Evolutionary conservation across 73 alveolate genomes (phyloP).

Genomic region (Urostyla sp.): DNA sequence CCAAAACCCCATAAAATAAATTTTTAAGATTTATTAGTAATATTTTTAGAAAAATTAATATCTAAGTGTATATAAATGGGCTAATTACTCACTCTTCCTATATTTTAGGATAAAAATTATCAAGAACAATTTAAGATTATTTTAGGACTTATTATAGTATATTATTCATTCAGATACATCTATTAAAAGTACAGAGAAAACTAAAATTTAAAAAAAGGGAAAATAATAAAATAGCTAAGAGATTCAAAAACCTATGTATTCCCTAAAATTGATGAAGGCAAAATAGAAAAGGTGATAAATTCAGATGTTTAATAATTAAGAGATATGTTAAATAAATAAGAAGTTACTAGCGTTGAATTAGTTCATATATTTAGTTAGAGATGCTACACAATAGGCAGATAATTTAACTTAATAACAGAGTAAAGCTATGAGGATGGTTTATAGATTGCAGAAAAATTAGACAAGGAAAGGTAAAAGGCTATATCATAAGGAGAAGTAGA

Average conservation of each 20-base stretch:
- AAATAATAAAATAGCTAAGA: no score
- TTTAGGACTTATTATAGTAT: no score
- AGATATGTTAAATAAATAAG: background rate
- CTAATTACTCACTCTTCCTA: no score
- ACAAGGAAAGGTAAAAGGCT: background rate
- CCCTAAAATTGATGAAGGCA: background rate
- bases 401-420: constrained; percentile 20
- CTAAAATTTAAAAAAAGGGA: no score
- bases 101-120: no score
- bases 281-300: background rate
- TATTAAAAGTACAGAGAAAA: no score
- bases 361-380: constrained; percentile 3
- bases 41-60: no score
- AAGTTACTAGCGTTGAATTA: background rate
- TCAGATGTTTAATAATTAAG: constrained; percentile 2
- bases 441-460: constrained; percentile 20
- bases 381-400: constrained; percentile 39
- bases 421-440: constrained; percentile 38
- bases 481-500: background rate
- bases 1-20: no score
- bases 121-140: no score
- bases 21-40: no score
- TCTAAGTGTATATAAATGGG: no score
- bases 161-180: no score
- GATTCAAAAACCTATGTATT: background rate